Evolutionary conservation across 78 protist genomes (phyloP), one percentile per base, ranked within the genome.

Genomic region (Kipferlia bialata): DNA sequence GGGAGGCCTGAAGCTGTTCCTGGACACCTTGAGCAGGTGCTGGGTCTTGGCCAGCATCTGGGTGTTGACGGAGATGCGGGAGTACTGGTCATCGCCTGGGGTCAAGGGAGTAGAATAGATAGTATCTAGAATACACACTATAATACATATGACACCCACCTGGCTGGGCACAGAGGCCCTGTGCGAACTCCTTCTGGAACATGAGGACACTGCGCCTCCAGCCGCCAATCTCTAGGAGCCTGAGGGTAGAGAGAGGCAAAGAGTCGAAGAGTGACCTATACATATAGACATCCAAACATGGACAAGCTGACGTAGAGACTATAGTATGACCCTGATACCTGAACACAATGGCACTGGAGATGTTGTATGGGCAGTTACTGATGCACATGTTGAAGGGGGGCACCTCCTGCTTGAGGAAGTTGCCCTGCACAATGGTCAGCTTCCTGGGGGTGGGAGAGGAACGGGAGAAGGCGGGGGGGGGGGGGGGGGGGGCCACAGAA

Each of bases 141-240:
- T n/a, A n/a, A n/a, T n/a, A n/a, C n/a, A n/a, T n/a, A n/a, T n/a
- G n/a, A n/a, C n/a, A n/a, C n/a, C n/a, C n/a, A n/a, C n/a, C n/a
- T 1, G 72, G 56, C 34, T 39, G 29, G 36, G 78, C 78, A 12
- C 12, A 1, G 20, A 73, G 72, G 6, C 99, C 78, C 70, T 77
- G 59, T 28, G 99, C 98, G 56, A 97, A 97, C 73, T 97, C 99
- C 6, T 78, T 58, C 78, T 96, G 99, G 73, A 88, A 87, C 96
- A 94, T 91, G 64, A 94, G 86, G 26, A 91, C 92, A 28, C 96
- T 96, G 60, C 78, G 57, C 64, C 51, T 17, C n/a, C 44, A 60
- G 2, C 16, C 24, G 31, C 54, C 59, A 15, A 26, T 17, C n/a
- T n/a, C 20, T 64, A 15, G 13, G 31, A n/a, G 31, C 18, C 18